Evolutionary conservation across 345 rosid species (phyloP), one percentile per base, ranked within the genome.

Genomic region (Salix arbutifolia): DNA sequence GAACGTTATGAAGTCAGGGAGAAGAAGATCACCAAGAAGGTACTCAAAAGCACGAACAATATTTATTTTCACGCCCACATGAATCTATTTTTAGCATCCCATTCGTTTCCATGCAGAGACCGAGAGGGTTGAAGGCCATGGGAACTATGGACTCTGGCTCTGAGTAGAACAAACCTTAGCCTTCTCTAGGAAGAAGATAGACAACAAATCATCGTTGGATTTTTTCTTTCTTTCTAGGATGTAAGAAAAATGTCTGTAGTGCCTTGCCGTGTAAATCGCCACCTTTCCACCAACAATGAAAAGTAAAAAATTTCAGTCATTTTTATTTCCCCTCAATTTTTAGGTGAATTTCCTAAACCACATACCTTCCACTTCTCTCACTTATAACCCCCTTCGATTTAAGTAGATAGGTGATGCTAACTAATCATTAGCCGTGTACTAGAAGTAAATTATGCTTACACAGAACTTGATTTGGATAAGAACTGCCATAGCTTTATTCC

Each of bases 21-120:
- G 82, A 88, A 88, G 89, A 88, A 88, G 78, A 83, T 86, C n/a
- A 70, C 88, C 14, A 88, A 86, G 82, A 88, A 88, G 91, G 91
- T 88, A 81, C 19, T 52, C 25, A 1, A 12, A 38, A 17, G 13
- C 0, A 38, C 12, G 18, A 33, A 37, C 17, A 37, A 3, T 37
- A 67, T 67, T 37, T 67, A 37, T 30, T 17, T 65, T 65, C 40
- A 30, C 8, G 3, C 37, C 67, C 23, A 0, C 9, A 11, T 56
- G 52, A 9, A 10, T 62, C 1, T 21, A 3, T 44, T 38, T 38
- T 30, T 21, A n/a, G 13, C 4, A 3, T 30, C 21, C 48, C 33
- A 17, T 37, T 67, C 4, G 2, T 11, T 66, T 38, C 74, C 61
- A 61, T 79, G 86, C 83, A 88, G 89, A 86, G 88, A 80, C 88